phyloP scores from a whole-genome alignment of 1,139 yeast species.

The Hansenula anomala region DNA sequence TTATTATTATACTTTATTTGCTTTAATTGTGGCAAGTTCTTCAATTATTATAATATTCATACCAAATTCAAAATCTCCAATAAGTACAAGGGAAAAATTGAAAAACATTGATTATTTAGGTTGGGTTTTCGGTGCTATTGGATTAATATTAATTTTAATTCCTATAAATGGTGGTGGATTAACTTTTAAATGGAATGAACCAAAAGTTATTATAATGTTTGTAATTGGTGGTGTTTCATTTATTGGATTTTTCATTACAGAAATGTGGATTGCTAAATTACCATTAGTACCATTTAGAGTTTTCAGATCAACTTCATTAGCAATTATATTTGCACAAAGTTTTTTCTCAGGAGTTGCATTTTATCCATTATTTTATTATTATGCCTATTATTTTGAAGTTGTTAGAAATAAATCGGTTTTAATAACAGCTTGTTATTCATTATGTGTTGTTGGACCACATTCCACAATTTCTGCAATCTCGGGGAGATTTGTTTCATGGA shows the following conservation, averaged over 20 bases:
- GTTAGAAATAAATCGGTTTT: constrained; percentile 35
- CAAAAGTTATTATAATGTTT: constrained; percentile 42
- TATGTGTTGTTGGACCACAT: constrained; percentile 40
- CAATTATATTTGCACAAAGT: constrained; percentile 38
- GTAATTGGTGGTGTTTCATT: constrained; percentile 40
- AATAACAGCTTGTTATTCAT: constrained; percentile 32
- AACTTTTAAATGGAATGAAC: constrained; percentile 45
- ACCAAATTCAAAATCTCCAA: constrained; percentile 15
- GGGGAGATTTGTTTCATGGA: constrained; percentile 36
- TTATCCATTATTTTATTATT: constrained; percentile 35
- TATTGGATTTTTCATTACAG: constrained; percentile 38
- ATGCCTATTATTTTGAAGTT: constrained; percentile 46
- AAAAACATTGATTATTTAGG: constrained; percentile 48
- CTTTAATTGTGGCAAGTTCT: constrained; percentile 31
- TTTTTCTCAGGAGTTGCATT: constrained; percentile 28
- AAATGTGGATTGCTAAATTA: constrained; percentile 42
- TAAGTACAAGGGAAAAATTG: constrained; percentile 25
- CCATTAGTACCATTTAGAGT: constrained; percentile 54
- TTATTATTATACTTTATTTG: constrained; percentile 42
- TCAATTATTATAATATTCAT: constrained; percentile 12
- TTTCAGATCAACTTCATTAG: constrained; percentile 33
- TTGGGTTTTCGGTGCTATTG: constrained; percentile 37
- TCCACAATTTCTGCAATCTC: constrained; percentile 34
- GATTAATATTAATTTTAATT: constrained; percentile 39
- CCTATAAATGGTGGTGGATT: constrained; percentile 53